Conservation (phyloP, 345 rosid genomes). For the Hibiscus syriacus region DNA sequence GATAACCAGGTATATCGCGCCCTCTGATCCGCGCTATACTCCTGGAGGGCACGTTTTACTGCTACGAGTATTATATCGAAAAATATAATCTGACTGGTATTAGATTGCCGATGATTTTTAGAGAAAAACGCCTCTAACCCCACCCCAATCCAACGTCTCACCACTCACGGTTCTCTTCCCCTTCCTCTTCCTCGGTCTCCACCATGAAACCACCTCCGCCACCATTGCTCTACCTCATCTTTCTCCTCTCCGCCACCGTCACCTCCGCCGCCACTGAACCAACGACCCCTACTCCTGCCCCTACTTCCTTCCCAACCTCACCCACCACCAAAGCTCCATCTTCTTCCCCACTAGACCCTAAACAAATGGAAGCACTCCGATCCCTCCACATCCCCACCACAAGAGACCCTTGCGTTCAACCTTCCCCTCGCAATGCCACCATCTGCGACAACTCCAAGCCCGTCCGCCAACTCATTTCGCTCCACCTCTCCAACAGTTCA, state of each 20-base stretch:
- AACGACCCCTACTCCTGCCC: conserved; percentile 21
- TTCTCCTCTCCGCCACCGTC: conserved; percentile 20
- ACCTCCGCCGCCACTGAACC: conserved; percentile 10
- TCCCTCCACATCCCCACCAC: conserved; percentile 64
- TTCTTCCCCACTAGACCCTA: conserved; percentile 56
- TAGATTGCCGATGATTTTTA: too few species aligned
- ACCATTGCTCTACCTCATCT: conserved; percentile 17
- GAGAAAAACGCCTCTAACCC: too few species aligned
- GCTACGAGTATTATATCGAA: too few species aligned
- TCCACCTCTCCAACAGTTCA: conserved; percentile 76
- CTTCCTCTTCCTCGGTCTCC: conserved; percentile 9
- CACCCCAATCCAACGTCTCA: conserved; percentile 10
- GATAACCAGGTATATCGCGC: too few species aligned
- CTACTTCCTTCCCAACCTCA: conserved; percentile 19
- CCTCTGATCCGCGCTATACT: too few species aligned
- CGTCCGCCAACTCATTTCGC: conserved; percentile 63
- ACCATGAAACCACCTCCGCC: conserved; percentile 36
- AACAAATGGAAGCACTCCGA: conserved; percentile 62
- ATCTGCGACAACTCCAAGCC: conserved; percentile 56
- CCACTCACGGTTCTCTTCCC: neutral
- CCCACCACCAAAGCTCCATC: conserved; percentile 19
- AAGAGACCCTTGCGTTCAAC: conserved; percentile 56
- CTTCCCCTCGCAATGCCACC: conserved; percentile 35
- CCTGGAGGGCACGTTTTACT: too few species aligned
- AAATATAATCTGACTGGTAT: too few species aligned